Percentiles rank a stretch among this genome's conserved stretches.
These are phyloP conservation scores for Coemansia sp. DNA, from an alignment of 192 early-diverging fungal genomes.

Conservation along the genomic window DNA sequence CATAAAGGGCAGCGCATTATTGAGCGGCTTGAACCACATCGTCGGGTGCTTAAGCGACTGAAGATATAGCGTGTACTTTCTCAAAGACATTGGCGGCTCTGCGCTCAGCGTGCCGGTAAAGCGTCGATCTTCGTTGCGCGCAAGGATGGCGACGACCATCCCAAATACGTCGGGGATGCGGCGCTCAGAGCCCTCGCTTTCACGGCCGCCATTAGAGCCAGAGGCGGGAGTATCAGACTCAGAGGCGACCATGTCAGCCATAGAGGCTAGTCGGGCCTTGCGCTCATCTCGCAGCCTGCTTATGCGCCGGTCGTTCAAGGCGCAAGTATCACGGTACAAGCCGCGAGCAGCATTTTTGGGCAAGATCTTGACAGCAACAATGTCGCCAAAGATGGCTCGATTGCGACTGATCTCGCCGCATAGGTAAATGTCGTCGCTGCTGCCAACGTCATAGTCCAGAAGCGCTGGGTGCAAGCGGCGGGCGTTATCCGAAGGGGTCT, in stretches of 20 bases:
- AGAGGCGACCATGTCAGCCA: constrained; percentile 53
- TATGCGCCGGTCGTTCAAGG: constrained; percentile 63
- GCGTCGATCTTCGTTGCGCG: constrained; percentile 20
- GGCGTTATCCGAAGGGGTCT: constrained; percentile 37
- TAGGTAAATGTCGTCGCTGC: constrained; percentile 70
- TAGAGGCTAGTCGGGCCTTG: constrained; percentile 70
- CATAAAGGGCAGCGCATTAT: constrained; percentile 31
- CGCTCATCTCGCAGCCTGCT: constrained; percentile 61
- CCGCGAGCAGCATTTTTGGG: constrained; percentile 29
- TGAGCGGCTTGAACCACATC: constrained; percentile 38
- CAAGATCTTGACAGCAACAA: constrained; percentile 84
- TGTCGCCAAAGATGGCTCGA: constrained; percentile 87
- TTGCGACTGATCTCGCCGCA: constrained; percentile 80
- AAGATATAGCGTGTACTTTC: constrained; percentile 9
- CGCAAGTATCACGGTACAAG: constrained; percentile 34
- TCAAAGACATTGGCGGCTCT: constrained; percentile 1
- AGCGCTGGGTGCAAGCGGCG: constrained; percentile 25
- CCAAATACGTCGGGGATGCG: constrained; percentile 29
- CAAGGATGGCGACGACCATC: constrained; percentile 29
- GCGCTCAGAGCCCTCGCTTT: not conserved
- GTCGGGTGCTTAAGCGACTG: not conserved
- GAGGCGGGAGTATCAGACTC: constrained; percentile 2
- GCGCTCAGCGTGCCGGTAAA: constrained; percentile 29
- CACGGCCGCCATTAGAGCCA: not conserved
- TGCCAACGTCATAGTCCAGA: constrained; percentile 26